These are phyloP conservation scores for Rhypophila decipiens DNA, from an alignment of 495 filamentous ascomycete species.

Conservation along the genomic window DNA sequence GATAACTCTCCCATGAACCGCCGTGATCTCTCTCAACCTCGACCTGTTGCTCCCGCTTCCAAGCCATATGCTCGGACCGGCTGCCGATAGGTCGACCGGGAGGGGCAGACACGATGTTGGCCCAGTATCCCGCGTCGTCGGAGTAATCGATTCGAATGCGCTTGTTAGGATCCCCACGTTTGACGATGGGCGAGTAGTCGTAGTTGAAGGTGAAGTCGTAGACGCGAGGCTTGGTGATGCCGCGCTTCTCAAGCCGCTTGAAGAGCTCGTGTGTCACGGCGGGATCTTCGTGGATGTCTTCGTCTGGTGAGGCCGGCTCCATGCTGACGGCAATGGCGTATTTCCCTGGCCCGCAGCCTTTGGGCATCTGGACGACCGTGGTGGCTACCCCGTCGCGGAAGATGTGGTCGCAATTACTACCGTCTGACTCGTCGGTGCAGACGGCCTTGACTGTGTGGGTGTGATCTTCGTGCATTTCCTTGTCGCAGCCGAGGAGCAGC, in stretches of 20 bases:
- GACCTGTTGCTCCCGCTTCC: too few relatives aligned
- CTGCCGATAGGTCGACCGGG: too few relatives aligned
- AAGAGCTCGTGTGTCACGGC: not conserved
- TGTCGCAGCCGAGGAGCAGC: slow-evolving; percentile 16
- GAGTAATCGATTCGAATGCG: slow-evolving; percentile 12
- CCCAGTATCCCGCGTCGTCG: slow-evolving; percentile 11
- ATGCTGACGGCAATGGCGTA: slow-evolving; percentile 33
- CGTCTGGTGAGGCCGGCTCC: not conserved
- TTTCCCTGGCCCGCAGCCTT: slow-evolving; percentile 26
- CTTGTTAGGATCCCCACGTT: not conserved
- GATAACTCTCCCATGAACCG: not conserved
- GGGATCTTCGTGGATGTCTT: slow-evolving; percentile 13
- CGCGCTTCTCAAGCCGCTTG: not conserved
- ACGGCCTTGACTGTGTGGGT: slow-evolving; percentile 19
- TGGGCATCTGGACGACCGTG: slow-evolving; percentile 32
- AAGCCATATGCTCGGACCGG: too few relatives aligned
- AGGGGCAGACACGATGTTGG: not conserved
- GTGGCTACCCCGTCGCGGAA: slow-evolving; percentile 19
- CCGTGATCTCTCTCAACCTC: not conserved
- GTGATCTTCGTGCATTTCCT: slow-evolving; percentile 1
- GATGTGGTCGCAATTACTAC: slow-evolving; percentile 28
- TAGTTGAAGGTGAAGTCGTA: slow-evolving; percentile 19
- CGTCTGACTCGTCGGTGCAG: slow-evolving; percentile 17
- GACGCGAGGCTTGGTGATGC: not conserved
- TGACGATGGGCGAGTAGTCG: slow-evolving; percentile 4